phyloP scores from a whole-genome alignment of 2,329 filamentous ascomycete species.

The Trichoderma sp. region DNA sequence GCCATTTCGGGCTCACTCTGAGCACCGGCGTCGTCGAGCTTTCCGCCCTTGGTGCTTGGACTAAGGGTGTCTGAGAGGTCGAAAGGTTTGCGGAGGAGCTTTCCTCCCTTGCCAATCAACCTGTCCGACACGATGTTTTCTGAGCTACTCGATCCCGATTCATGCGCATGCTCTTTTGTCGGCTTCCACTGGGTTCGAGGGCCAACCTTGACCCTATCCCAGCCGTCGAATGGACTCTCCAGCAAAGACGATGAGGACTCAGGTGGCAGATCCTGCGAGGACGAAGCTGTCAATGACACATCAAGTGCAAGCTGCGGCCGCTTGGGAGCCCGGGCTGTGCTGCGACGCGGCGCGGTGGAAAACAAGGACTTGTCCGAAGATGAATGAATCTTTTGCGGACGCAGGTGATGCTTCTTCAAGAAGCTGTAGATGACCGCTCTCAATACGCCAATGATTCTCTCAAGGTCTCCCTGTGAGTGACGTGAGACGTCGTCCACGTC shows the following conservation, averaged over 20 bases:
- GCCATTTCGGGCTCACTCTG: neutral
- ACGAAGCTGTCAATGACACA: slow-evolving; percentile 25
- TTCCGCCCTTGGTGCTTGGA: neutral
- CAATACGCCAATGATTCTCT: slow-evolving; percentile 60
- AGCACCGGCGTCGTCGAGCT: neutral
- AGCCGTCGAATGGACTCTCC: slow-evolving; percentile 41
- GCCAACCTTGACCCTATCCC: slow-evolving; percentile 43
- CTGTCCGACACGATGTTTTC: slow-evolving; percentile 27
- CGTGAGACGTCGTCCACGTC: slow-evolving; percentile 46
- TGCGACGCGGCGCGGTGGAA: slow-evolving; percentile 34
- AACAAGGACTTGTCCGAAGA: slow-evolving; percentile 34
- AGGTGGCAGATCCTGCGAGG: slow-evolving; percentile 24
- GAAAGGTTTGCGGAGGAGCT: slow-evolving; percentile 51
- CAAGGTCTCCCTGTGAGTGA: slow-evolving; percentile 53
- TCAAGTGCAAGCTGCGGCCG: slow-evolving; percentile 15
- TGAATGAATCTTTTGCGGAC: slow-evolving; percentile 49
- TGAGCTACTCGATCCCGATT: neutral
- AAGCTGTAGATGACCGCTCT: slow-evolving; percentile 72
- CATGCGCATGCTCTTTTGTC: neutral
- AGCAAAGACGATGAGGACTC: slow-evolving; percentile 14
- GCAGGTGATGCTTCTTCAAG: slow-evolving; percentile 70
- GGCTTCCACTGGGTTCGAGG: slow-evolving; percentile 15
- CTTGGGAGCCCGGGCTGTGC: slow-evolving; percentile 31
- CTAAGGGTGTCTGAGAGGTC: slow-evolving; percentile 35
- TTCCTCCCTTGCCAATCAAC: slow-evolving; percentile 47